Percentiles rank a stretch among this genome's conserved stretches.
These are phyloP conservation scores for Podosphaera fusca DNA, from an alignment of 2,329 filamentous ascomycete genomes.

Conservation along the genomic window DNA sequence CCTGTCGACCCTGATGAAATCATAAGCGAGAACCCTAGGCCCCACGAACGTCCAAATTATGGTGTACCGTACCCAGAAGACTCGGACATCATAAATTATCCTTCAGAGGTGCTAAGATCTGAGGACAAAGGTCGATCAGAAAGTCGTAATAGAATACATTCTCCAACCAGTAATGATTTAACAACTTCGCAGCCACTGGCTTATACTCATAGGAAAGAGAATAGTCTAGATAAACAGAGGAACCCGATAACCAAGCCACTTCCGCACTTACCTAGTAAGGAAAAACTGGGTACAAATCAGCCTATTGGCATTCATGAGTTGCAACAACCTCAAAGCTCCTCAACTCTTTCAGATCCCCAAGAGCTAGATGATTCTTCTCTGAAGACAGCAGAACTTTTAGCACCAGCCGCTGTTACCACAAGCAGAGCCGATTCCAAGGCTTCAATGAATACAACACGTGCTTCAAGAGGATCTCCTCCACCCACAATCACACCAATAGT, in stretches of 20 bases:
- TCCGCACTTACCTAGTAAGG: slow-evolving; percentile 49
- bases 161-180: not conserved
- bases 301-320: slow-evolving; percentile 19
- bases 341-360: slow-evolving; percentile 16
- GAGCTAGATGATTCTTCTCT: slow-evolving; percentile 6
- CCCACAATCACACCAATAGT: slow-evolving; percentile 80
- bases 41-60: slow-evolving; percentile 14
- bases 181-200: not conserved
- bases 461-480: slow-evolving; percentile 77
- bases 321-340: slow-evolving; percentile 25
- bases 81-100: slow-evolving; percentile 4
- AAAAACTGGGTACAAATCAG: slow-evolving; percentile 51
- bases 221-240: not conserved
- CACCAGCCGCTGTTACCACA: slow-evolving; percentile 21
- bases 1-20: slow-evolving; percentile 44
- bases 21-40: slow-evolving; percentile 15
- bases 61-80: slow-evolving; percentile 17
- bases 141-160: slow-evolving; percentile 4
- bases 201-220: not conserved
- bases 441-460: slow-evolving; percentile 79
- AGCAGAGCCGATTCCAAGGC: slow-evolving; percentile 57
- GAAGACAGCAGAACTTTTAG: not conserved
- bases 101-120: slow-evolving; percentile 6
- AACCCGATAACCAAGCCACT: not conserved
- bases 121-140: slow-evolving; percentile 6